Conservation (phyloP, 2,329 filamentous ascomycete species). For the Basipetospora chlamydospora region DNA sequence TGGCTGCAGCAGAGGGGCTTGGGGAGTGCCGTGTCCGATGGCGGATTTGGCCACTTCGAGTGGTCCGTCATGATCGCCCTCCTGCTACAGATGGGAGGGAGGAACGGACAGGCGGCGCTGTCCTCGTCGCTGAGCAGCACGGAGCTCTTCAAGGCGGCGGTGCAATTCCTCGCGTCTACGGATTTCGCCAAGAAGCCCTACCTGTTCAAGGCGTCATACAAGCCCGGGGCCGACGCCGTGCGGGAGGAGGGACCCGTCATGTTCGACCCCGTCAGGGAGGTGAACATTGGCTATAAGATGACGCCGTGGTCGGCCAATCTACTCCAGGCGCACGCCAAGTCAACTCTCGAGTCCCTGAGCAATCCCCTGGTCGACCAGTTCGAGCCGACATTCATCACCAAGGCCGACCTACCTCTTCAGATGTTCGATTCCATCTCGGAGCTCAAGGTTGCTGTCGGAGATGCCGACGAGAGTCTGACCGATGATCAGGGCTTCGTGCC, state of each 20-base stretch:
- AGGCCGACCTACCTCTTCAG: conserved; percentile 37
- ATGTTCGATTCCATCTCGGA: conserved; percentile 36
- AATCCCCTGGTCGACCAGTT: conserved; percentile 68
- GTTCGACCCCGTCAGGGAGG: conserved; percentile 57
- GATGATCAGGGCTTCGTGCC: conserved; percentile 24
- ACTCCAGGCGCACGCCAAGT: conserved; percentile 59
- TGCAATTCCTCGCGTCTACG: conserved; percentile 71
- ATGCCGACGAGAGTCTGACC: not conserved
- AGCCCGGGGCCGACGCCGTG: conserved; percentile 21
- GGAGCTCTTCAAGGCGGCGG: conserved; percentile 82
- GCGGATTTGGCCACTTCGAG: conserved; percentile 88
- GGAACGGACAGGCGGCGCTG: conserved; percentile 55
- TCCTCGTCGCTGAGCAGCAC: conserved; percentile 76
- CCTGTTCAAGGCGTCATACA: conserved; percentile 32
- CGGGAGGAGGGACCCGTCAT: conserved; percentile 48
- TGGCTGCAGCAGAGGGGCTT: conserved; percentile 88
- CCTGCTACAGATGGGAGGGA: conserved; percentile 62
- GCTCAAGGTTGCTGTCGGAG: conserved; percentile 5
- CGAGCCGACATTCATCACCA: conserved; percentile 65
- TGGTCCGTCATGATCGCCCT: conserved; percentile 73
- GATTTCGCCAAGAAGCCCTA: conserved; percentile 58
- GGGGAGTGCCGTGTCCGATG: conserved; percentile 48
- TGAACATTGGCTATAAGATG: conserved; percentile 89
- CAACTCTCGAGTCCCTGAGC: conserved; percentile 61
- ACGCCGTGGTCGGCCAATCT: conserved; percentile 64